phyloP scores from a whole-genome alignment of 768 basidiomycete genomes.

The Neoboletus subvelutipes region DNA sequence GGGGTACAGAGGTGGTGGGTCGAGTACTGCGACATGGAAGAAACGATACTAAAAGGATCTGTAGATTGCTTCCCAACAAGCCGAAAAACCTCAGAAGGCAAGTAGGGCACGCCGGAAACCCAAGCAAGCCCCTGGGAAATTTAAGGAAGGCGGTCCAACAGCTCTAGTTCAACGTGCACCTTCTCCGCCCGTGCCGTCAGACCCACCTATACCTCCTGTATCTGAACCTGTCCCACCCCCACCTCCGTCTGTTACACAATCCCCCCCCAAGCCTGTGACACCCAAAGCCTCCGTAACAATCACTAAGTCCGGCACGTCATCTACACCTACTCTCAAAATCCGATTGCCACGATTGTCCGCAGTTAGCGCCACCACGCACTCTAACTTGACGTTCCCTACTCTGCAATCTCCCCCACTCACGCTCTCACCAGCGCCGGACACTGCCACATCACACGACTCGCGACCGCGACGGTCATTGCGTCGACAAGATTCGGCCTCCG shows the following conservation, averaged over 20 bases:
- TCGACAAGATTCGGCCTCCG: slow-evolving; percentile 29
- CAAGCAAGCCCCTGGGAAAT: slow-evolving; percentile 15
- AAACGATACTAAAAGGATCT: slow-evolving; percentile 1
- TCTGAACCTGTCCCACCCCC: slow-evolving; percentile 13
- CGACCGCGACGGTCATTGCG: slow-evolving; percentile 30
- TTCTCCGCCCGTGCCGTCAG: slow-evolving; percentile 12
- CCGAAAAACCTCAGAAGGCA: slow-evolving; percentile 14
- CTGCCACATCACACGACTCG: slow-evolving; percentile 20
- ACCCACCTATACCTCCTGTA: slow-evolving; percentile 14
- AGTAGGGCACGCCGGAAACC: slow-evolving; percentile 27
- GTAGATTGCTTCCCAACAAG: slow-evolving; percentile 14
- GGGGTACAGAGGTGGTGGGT: slow-evolving; percentile 19
- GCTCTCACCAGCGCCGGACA: slow-evolving; percentile 25
- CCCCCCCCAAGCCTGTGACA: slow-evolving; percentile 25
- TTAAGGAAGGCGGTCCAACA: slow-evolving; percentile 16
- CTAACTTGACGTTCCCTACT: slow-evolving; percentile 18
- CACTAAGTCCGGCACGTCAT: slow-evolving; percentile 32
- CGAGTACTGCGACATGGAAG: background rate
- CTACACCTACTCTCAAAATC: slow-evolving; percentile 36
- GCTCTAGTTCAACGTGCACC: slow-evolving; percentile 10
- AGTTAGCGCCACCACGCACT: slow-evolving; percentile 27
- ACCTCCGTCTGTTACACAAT: slow-evolving; percentile 11
- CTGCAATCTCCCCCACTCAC: slow-evolving; percentile 23
- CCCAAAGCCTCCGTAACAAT: slow-evolving; percentile 37
- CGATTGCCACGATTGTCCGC: slow-evolving; percentile 33